phyloP scores from a whole-genome alignment of 164 flowering plant genomes.

The Umbellularia californica region DNA sequence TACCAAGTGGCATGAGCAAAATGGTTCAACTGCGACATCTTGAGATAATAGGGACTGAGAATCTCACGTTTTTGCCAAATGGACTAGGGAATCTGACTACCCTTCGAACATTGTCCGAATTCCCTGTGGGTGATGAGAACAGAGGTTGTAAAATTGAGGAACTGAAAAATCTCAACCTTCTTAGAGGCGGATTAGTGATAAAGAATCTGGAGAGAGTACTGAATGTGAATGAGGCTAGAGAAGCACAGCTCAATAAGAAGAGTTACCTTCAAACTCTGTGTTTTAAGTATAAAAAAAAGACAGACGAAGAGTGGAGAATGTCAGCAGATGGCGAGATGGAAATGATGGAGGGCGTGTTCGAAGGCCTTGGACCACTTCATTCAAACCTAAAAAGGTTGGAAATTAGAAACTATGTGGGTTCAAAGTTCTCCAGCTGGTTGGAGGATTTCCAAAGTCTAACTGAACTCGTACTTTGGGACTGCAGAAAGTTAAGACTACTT shows the following conservation, averaged over 20 bases:
- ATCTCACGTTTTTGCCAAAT: not conserved
- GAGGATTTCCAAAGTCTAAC: not conserved
- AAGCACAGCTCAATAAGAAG: not conserved
- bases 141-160: not conserved
- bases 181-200: not conserved
- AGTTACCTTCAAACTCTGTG: not conserved
- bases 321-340: not conserved
- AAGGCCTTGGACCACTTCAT: slow-evolving; percentile 6
- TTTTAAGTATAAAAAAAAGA: rapidly evolving
- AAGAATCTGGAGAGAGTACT: not conserved
- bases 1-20: not conserved
- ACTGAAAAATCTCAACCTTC: not conserved
- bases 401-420: not conserved
- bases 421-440: not conserved
- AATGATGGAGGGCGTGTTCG: not conserved
- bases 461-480: not conserved
- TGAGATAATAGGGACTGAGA: rapidly evolving
- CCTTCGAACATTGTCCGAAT: not conserved
- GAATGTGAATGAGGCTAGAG: not conserved
- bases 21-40: not conserved
- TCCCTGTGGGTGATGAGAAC: not conserved
- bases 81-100: not conserved
- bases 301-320: not conserved
- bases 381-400: not conserved
- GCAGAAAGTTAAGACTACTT: not conserved